Evolutionary conservation across 352 stramenopile species (phyloP).

Genomic region (Plasmopara halstedii): DNA sequence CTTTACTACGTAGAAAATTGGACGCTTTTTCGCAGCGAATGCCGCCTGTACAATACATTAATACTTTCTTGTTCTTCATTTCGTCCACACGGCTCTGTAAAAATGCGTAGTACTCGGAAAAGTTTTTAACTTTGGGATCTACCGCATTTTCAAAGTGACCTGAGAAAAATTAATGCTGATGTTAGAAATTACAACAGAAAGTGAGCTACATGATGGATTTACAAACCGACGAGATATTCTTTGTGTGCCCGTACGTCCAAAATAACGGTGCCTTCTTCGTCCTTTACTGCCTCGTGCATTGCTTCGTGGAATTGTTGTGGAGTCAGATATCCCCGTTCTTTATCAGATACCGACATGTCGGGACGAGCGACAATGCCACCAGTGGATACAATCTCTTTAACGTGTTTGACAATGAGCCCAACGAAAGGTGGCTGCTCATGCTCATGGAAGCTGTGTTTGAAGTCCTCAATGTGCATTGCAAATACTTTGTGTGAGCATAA

Average conservation of each 20-base stretch:
- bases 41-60: constrained; percentile 76
- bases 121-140: constrained; percentile 64
- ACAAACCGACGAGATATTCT: constrained; percentile 37
- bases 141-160: constrained; percentile 64
- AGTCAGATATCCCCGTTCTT: constrained; percentile 60
- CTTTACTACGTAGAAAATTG: constrained; percentile 56
- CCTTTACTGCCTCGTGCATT: constrained; percentile 31
- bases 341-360: constrained; percentile 47
- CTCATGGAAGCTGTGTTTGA: constrained; percentile 59
- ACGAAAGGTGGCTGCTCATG: constrained; percentile 36
- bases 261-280: constrained; percentile 44
- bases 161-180: constrained; percentile 1
- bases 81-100: constrained; percentile 48
- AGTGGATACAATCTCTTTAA: constrained; percentile 74
- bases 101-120: constrained; percentile 69
- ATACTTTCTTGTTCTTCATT: constrained; percentile 63
- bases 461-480: constrained; percentile 54
- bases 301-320: constrained; percentile 69
- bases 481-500: constrained; percentile 47
- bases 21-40: constrained; percentile 73
- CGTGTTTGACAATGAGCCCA: constrained; percentile 64
- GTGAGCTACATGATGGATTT: background rate
- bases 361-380: constrained; percentile 39
- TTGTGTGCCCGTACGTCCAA: constrained; percentile 59
- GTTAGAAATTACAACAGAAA: background rate